A percentile compares a stretch with the other conserved stretches of the same genome.
Conservation (phyloP, 352 stramenopile species). For the Globisporangium recalcitrans region DNA sequence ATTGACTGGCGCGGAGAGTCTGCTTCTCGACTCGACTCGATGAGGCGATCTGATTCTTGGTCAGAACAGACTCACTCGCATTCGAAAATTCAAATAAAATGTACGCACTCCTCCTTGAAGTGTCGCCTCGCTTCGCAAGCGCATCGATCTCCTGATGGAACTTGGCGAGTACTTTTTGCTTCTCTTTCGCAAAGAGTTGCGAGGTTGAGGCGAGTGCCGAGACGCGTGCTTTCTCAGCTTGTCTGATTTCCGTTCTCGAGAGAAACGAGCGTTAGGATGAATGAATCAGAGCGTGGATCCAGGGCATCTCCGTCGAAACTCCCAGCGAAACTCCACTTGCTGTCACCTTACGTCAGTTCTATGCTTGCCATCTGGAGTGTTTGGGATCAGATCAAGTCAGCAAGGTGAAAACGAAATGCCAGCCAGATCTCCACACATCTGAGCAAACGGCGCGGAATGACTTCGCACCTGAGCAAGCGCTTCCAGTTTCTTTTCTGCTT, state of each 20-base stretch:
- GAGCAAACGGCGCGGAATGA: neutral
- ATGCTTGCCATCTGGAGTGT: constrained; percentile 18
- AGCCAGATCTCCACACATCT: neutral
- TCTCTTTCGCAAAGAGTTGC: constrained; percentile 26
- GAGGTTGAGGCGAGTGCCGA: constrained; percentile 17
- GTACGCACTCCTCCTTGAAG: neutral
- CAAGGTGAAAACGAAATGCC: neutral
- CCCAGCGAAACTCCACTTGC: constrained; percentile 2
- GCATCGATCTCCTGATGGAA: constrained; percentile 18
- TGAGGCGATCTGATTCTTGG: neutral
- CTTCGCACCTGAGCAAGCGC: constrained; percentile 18
- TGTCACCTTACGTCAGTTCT: constrained; percentile 19
- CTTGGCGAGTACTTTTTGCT: constrained; percentile 22
- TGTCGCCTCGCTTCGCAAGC: constrained; percentile 1
- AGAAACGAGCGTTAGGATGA: neutral
- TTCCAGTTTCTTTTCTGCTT: constrained; percentile 20
- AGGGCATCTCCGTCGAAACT: constrained; percentile 6
- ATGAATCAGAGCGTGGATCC: neutral
- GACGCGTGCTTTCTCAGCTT: constrained; percentile 20
- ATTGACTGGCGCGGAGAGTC: neutral
- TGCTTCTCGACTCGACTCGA: neutral
- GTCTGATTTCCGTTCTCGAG: constrained; percentile 2
- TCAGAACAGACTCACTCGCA: neutral
- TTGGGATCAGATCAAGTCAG: constrained; percentile 3
- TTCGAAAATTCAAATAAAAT: constrained; percentile 4